Base-by-base conservation (phyloP, 148 eudicot genomes). In the Pouteria glomerata region DNA sequence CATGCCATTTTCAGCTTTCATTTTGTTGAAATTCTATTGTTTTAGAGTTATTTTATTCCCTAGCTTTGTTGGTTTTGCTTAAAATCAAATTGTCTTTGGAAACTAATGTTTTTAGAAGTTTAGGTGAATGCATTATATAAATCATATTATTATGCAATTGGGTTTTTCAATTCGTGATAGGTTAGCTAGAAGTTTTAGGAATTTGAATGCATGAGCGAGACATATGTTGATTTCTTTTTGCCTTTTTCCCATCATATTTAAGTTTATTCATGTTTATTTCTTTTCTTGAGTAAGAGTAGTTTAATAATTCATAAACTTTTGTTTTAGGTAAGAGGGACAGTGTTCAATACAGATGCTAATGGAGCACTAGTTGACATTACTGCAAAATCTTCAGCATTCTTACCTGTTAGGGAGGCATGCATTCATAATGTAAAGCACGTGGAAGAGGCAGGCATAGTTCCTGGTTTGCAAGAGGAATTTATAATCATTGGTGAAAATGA, bases 321-420 rank as follows among this genome's bases (percentile, higher is more conserved):
- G 33, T 72, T 69, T 24, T 68, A 94, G 98, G 97, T 91, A 51
- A 89, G 77, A 79, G 98, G 98, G 64, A 89, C 83, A 4, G 98
- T 94, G 27, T 87, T 82, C 77, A 56, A 58, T 72, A 76, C 77
- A 34, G 97, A 94, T 79, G 84, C 77, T 14, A 82, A 80, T 66
- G 97, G 97, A 60, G 98, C 98, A 78, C 63, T 83, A 18, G 91
- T 94, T 59, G 98, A 94, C 73, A 83, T 91, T 57, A 88, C 90
- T 67, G 93, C 97, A 31, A 94, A 94, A 70, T 86, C 98, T 52
- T 89, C 97, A 27, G 98, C 98, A 52, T 89, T 83, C 80, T 87
- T 94, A 82, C 97, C 97, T 42, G 57, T 94, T 33, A 81, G 81
- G 75, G 97, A 94, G 72, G 96, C 96, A 58, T 87, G 82, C 74